Evolutionary conservation across 2,329 filamentous ascomycete species (phyloP).

Genomic region (Penicillium expansum): DNA sequence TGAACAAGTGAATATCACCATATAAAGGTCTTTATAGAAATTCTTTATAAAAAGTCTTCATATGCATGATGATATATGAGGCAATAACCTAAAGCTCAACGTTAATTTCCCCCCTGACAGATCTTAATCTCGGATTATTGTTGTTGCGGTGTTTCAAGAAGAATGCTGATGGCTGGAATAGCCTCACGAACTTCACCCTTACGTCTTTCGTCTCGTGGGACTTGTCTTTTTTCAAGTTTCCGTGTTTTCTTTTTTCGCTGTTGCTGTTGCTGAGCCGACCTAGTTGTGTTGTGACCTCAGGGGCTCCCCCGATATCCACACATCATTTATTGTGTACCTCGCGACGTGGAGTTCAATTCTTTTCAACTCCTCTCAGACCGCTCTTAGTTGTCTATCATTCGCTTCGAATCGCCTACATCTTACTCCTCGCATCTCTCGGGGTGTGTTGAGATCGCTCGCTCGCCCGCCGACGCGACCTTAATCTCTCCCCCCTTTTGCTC

Average conservation of each 20-base stretch:
- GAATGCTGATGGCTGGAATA: conserved; percentile 15
- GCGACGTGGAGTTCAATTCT: conserved; percentile 10
- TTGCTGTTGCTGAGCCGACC: conserved; percentile 12
- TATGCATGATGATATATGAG: conserved; percentile 10
- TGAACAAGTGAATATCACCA: neutral
- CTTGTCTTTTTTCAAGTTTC: conserved; percentile 4
- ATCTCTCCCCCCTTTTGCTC: conserved; percentile 22
- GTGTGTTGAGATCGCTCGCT: neutral
- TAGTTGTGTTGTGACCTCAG: neutral
- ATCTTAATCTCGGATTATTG: conserved; percentile 30
- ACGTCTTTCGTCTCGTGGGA: conserved; percentile 17
- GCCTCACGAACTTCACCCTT: conserved; percentile 14
- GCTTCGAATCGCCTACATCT: neutral
- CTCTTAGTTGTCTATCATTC: neutral
- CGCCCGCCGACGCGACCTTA: conserved; percentile 9
- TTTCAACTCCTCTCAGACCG: conserved; percentile 10
- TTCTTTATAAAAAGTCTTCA: neutral
- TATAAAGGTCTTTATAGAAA: no score
- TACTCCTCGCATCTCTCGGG: neutral
- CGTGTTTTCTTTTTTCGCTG: neutral
- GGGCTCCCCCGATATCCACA: conserved; percentile 6
- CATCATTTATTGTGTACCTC: conserved; percentile 10
- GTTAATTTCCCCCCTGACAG: conserved; percentile 16
- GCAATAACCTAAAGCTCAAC: conserved; percentile 11
- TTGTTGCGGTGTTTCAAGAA: conserved; percentile 26